Percentiles rank a stretch among this genome's conserved stretches.
Conservation (phyloP, 495 filamentous ascomycete species). For the Aspergillus ostianus region DNA sequence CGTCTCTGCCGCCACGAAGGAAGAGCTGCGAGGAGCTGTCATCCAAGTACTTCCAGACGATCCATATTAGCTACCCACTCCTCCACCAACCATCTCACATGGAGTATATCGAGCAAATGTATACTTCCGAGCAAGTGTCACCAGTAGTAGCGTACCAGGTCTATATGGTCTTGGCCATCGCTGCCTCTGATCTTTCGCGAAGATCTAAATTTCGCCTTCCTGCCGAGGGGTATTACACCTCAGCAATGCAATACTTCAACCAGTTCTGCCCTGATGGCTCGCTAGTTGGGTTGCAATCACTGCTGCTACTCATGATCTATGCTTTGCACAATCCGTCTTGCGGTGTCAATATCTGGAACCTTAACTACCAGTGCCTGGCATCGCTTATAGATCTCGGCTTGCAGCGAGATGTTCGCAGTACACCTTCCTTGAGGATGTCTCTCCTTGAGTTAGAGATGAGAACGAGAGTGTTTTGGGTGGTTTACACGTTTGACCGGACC, state of each 20-base stretch:
- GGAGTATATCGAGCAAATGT: conserved; percentile 31
- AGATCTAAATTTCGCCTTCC: conserved; percentile 40
- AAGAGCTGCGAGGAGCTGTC: conserved; percentile 38
- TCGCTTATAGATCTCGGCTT: conserved; percentile 45
- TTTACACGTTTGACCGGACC: conserved; percentile 45
- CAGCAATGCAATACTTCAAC: conserved; percentile 41
- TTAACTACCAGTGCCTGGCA: conserved; percentile 50
- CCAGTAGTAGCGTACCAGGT: conserved; percentile 37
- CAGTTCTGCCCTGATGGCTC: conserved; percentile 37
- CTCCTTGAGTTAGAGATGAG: conserved; percentile 47
- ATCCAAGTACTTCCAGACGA: conserved; percentile 39
- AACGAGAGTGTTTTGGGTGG: conserved; percentile 49
- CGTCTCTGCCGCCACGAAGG: conserved; percentile 32
- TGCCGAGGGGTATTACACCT: conserved; percentile 44
- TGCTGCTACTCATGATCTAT: conserved; percentile 47
- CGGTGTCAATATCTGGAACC: conserved; percentile 46
- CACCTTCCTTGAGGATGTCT: conserved; percentile 31
- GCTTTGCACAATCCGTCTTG: conserved; percentile 46
- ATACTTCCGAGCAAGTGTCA: conserved; percentile 18
- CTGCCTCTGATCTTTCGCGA: conserved; percentile 40
- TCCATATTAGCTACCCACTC: conserved; percentile 44
- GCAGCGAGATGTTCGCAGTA: conserved; percentile 41
- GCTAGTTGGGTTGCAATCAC: conserved; percentile 39
- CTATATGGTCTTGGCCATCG: conserved; percentile 47
- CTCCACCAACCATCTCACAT: conserved; percentile 42